Conservation (phyloP, 257 asterid genomes). For the Oldenlandia corymbosa region DNA sequence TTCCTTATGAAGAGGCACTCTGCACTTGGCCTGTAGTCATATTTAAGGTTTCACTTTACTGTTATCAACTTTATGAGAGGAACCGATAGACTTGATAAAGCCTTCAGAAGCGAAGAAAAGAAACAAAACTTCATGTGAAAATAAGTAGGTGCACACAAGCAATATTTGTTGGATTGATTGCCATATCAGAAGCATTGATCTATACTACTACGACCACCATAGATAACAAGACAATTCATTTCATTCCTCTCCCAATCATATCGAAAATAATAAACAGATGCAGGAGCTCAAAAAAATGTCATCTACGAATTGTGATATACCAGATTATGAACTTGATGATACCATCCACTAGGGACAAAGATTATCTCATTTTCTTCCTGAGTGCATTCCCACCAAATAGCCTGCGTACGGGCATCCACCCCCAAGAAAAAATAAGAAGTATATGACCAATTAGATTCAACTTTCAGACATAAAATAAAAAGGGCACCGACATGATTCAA, state of each 20-base stretch:
- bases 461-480: background rate
- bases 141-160: background rate
- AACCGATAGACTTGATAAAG: background rate
- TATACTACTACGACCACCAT: background rate
- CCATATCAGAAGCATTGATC: too few relatives aligned
- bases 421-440: background rate
- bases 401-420: conserved; percentile 32
- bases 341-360: conserved; percentile 99
- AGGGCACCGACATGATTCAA: conserved; percentile 4
- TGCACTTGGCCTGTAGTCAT: background rate
- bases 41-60: background rate
- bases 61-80: background rate
- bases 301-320: conserved; percentile 28
- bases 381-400: conserved; percentile 83
- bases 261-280: background rate
- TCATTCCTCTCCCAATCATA: background rate
- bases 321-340: conserved; percentile 95
- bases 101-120: background rate
- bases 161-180: too few relatives aligned
- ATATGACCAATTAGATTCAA: background rate
- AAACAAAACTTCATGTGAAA: background rate
- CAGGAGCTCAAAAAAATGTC: background rate
- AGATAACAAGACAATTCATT: background rate
- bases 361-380: conserved; percentile 79
- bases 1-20: background rate